Evolutionary conservation across 495 filamentous ascomycete species (phyloP).

Genomic region (Xylaria venustula): DNA sequence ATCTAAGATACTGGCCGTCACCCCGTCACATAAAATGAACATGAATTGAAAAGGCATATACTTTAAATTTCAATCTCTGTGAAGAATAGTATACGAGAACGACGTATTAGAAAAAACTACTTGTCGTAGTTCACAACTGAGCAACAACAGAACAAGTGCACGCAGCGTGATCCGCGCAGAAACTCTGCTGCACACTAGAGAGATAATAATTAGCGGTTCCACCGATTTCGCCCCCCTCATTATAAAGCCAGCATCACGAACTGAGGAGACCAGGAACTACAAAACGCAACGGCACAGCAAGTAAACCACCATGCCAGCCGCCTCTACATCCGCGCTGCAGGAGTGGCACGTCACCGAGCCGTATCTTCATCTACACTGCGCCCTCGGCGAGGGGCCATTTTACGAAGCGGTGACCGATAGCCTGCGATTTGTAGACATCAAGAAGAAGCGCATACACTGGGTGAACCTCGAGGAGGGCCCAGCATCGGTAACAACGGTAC

Average conservation of each 20-base stretch:
- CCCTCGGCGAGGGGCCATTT: conserved; percentile 80
- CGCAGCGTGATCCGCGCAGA: neutral
- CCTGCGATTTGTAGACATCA: conserved; percentile 90
- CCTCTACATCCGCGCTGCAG: conserved; percentile 25
- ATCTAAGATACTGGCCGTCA: neutral
- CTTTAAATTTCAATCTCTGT: neutral
- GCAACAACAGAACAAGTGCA: neutral
- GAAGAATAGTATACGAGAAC: neutral
- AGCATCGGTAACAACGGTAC: conserved; percentile 51
- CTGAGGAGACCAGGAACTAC: neutral
- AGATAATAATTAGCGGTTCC: neutral
- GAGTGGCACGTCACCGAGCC: conserved; percentile 58
- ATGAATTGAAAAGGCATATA: neutral
- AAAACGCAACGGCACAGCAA: neutral
- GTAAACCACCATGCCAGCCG: neutral
- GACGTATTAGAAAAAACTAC: neutral
- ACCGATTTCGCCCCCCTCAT: neutral
- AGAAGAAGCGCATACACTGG: conserved; percentile 69
- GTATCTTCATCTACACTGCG: conserved; percentile 70
- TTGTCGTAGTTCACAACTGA: neutral
- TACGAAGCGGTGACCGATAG: conserved; percentile 66
- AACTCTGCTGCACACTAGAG: neutral
- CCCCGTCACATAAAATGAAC: neutral
- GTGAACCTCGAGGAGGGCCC: conserved; percentile 67
- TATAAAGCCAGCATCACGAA: neutral